A percentile compares a stretch with the other conserved stretches of the same genome.
These are phyloP conservation scores for Candida nemodendra DNA, from an alignment of 805 yeast species.

Conservation along the genomic window DNA sequence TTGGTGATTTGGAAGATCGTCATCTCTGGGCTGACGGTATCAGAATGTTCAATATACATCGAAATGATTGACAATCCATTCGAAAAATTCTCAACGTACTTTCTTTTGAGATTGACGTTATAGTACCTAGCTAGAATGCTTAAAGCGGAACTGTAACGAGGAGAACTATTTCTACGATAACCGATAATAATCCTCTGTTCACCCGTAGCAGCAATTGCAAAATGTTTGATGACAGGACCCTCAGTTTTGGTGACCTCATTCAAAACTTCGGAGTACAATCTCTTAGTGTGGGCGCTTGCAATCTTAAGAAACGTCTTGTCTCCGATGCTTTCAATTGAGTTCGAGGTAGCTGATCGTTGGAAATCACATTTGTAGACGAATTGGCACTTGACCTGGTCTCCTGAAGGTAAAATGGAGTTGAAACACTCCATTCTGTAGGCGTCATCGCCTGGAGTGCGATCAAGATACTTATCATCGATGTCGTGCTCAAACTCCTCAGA, in stretches of 20 bases:
- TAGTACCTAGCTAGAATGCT: slow-evolving; percentile 86
- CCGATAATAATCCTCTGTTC: slow-evolving; percentile 91
- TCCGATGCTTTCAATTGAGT: slow-evolving; percentile 65
- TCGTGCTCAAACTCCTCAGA: slow-evolving; percentile 58
- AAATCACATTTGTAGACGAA: slow-evolving; percentile 80
- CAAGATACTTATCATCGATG: slow-evolving; percentile 81
- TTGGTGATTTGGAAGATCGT: slow-evolving; percentile 86
- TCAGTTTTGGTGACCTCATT: slow-evolving; percentile 66
- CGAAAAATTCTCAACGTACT: slow-evolving; percentile 91
- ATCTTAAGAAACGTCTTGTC: slow-evolving; percentile 76
- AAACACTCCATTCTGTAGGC: slow-evolving; percentile 77
- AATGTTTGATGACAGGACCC: slow-evolving; percentile 91
- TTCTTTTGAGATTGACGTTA: slow-evolving; percentile 78
- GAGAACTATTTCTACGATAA: slow-evolving; percentile 77
- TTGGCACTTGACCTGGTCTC: slow-evolving; percentile 55
- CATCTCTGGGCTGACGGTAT: slow-evolving; percentile 54
- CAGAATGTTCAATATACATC: slow-evolving; percentile 72
- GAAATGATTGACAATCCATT: slow-evolving; percentile 87
- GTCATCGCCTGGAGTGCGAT: slow-evolving; percentile 37
- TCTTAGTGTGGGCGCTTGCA: slow-evolving; percentile 77
- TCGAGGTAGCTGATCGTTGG: slow-evolving; percentile 30
- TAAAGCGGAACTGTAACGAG: slow-evolving; percentile 84
- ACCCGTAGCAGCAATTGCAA: slow-evolving; percentile 71
- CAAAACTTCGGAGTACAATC: slow-evolving; percentile 71
- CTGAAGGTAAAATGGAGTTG: slow-evolving; percentile 58